Percentiles rank a stretch among this genome's conserved stretches.
Conservation (phyloP, 805 yeast genomes). For the Danielozyma ontarioensis region DNA sequence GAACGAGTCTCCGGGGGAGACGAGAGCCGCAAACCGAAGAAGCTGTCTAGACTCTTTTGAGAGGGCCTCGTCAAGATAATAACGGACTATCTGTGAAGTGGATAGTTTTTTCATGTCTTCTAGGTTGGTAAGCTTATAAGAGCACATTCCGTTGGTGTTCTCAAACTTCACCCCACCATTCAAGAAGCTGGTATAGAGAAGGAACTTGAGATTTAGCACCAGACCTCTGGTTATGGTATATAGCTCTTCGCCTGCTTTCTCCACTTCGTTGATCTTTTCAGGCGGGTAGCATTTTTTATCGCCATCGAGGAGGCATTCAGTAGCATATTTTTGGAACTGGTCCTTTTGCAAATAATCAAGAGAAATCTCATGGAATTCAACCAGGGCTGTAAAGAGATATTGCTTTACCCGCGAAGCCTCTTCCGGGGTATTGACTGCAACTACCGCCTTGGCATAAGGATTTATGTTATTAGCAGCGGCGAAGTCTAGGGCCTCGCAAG, state of each 20-base stretch:
- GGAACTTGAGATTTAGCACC: not conserved
- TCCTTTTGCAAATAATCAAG: not conserved
- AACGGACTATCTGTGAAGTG: constrained; percentile 12
- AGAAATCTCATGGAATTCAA: not conserved
- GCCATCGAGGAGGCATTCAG: not conserved
- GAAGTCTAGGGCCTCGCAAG: constrained; percentile 21
- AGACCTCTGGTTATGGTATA: not conserved
- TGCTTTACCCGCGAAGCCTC: not conserved
- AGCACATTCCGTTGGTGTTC: not conserved
- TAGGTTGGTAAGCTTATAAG: constrained; percentile 1
- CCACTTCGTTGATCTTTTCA: not conserved
- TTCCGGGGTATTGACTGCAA: not conserved
- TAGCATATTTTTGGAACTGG: not conserved
- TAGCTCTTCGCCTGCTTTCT: not conserved
- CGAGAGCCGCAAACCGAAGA: constrained; percentile 40
- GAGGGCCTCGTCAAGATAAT: constrained; percentile 14
- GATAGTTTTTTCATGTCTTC: constrained; percentile 10
- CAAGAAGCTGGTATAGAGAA: not conserved
- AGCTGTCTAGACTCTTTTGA: constrained; percentile 11
- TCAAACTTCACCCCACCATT: not conserved
- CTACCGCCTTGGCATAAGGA: constrained; percentile 6
- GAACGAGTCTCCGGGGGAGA: constrained; percentile 31
- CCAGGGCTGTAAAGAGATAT: not conserved
- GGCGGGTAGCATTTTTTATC: too few species aligned
- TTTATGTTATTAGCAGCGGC: constrained; percentile 8